Base-by-base conservation (phyloP, 768 basidiomycete species). In the Tremella fuciformis region DNA sequence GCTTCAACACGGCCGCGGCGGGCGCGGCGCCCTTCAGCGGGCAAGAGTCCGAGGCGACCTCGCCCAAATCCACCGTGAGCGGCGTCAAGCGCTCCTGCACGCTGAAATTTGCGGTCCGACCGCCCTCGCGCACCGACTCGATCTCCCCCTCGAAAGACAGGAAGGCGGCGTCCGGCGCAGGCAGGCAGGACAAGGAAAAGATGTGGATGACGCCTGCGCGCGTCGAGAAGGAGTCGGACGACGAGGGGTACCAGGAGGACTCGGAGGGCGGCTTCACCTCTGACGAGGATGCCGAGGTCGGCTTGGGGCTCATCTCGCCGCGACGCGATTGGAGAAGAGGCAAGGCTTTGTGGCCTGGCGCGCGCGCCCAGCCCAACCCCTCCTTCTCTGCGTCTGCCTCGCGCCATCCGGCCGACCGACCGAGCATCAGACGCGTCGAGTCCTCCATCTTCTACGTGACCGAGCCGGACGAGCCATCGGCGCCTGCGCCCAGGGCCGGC, bases 231-330 rank as follows among this genome's bases (percentile, higher is more conserved):
- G 42, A 46, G 22, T 46, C 42, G 16, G 42, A 46, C 22, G 53
- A 55, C 22, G 57, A 53, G 29, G 57, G 57, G 21, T 59, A 59
- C 38, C 25, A 42, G 21, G 58, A 59, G 38, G 58, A 59, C n/a
- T 48, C 50, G 21, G 58, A 59, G 38, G 58, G 44, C 25, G 58
- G 58, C 1, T 59, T 59, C 47, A 54, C 58, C 3, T 54, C 58
- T n/a, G 58, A 59, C 26, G 58, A 54, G 26, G 44, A 59, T 19
- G 44, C 16, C 16, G 41, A 46, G 16, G 22, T 18, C n/a, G n/a
- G n/a, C 4, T 8, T 18, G 22, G 22, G 42, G 6, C 42, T 46
- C n/a, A 46, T 22, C n/a, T 18, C 42, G 8, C 22, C 42, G 42
- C 41, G 16, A 29, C n/a, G 22, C n/a, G 22, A 18, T 18, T 46